Percentiles rank a stretch among this genome's conserved stretches.
Evolutionary conservation across 169 alveolate species (phyloP).

Genomic region (Perkinsus chesapeaki): DNA sequence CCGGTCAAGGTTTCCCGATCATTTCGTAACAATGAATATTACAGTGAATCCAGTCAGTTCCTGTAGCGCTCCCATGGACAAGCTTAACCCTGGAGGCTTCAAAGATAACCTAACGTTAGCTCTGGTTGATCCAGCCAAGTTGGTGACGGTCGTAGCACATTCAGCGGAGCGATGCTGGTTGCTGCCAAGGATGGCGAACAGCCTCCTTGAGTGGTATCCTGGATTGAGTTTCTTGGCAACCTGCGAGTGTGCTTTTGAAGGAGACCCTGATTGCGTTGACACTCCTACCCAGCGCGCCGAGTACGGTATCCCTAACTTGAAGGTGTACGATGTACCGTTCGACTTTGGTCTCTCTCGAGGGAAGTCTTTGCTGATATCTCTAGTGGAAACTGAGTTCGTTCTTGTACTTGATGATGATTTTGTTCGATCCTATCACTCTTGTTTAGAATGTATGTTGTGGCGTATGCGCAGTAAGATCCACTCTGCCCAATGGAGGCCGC

Average conservation of each 20-base stretch:
- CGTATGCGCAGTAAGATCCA: background rate
- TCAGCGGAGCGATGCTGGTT: constrained; percentile 1
- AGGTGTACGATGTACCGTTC: background rate
- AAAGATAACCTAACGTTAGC: background rate
- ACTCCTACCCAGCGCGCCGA: background rate
- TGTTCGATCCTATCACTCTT: constrained; percentile 12
- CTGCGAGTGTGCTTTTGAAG: constrained; percentile 10
- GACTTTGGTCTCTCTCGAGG: constrained; percentile 15
- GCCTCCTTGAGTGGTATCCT: background rate
- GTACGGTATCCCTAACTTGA: background rate
- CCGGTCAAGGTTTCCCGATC: background rate
- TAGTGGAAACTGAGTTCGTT: background rate
- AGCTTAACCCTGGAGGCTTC: background rate
- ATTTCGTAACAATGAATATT: background rate
- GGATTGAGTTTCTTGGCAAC: background rate
- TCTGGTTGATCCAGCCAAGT: background rate
- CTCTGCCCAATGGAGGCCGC: background rate
- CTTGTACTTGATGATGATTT: constrained; percentile 15
- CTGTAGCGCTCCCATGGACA: background rate
- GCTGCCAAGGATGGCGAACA: background rate
- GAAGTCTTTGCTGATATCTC: background rate
- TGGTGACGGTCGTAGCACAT: constrained; percentile 9
- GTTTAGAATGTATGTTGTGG: constrained; percentile 13
- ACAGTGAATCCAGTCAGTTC: background rate
- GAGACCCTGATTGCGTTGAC: background rate